These are phyloP conservation scores for Aspergillus proliferans DNA, from an alignment of 2,329 filamentous ascomycete genomes.

Conservation along the genomic window DNA sequence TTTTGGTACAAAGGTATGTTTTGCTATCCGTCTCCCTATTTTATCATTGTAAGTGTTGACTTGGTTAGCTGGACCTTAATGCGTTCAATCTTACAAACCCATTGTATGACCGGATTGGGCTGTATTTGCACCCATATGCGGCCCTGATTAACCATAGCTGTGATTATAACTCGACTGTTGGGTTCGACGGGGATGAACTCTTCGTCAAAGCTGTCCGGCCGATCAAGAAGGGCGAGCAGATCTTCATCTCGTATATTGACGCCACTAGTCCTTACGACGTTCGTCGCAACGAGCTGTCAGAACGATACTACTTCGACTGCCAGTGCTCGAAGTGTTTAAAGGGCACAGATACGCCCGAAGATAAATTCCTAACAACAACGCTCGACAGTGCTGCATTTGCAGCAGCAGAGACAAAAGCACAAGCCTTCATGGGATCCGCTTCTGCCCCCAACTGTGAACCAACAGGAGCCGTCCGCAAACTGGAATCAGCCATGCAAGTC, in stretches of 20 bases:
- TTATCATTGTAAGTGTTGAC: background rate
- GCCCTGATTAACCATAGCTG: slow-evolving; percentile 58
- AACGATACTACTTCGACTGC: slow-evolving; percentile 56
- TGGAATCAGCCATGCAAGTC: slow-evolving; percentile 36
- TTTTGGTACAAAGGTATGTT: slow-evolving; percentile 43
- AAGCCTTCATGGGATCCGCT: slow-evolving; percentile 19
- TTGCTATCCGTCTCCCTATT: background rate
- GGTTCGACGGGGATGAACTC: slow-evolving; percentile 50
- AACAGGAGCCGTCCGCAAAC: slow-evolving; percentile 24
- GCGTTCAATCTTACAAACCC: slow-evolving; percentile 52
- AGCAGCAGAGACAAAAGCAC: slow-evolving; percentile 15
- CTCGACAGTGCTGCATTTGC: slow-evolving; percentile 11
- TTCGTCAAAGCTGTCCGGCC: slow-evolving; percentile 47
- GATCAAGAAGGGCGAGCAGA: slow-evolving; percentile 51
- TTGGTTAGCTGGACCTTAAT: slow-evolving; percentile 49
- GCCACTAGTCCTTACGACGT: slow-evolving; percentile 45
- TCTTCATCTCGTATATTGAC: slow-evolving; percentile 59
- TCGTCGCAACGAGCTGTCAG: slow-evolving; percentile 48
- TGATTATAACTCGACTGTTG: slow-evolving; percentile 52
- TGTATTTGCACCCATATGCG: slow-evolving; percentile 52
- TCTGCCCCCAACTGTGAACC: slow-evolving; percentile 13
- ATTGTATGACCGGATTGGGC: slow-evolving; percentile 52
- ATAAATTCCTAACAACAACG: slow-evolving; percentile 10
- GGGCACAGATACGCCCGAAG: slow-evolving; percentile 13
- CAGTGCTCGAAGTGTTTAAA: slow-evolving; percentile 46